Base-by-base conservation (phyloP, 768 basidiomycete species). In the Baorangia bicolor region DNA sequence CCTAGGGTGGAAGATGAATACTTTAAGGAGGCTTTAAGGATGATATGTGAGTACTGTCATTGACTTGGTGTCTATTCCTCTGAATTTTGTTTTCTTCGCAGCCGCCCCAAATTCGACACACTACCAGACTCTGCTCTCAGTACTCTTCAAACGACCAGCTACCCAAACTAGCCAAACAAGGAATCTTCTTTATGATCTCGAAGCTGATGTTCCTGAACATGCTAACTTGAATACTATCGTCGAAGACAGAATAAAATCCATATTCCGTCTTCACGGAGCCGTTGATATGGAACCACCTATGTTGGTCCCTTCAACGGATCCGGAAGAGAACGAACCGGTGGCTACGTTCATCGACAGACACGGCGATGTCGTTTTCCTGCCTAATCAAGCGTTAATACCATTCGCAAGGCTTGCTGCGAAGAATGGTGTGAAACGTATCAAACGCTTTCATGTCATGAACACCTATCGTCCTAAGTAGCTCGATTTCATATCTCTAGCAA, bases 251-350 rank as follows among this genome's bases (percentile, higher is more conserved):
- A 75, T 97, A 5, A 77, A 82, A 3, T 75, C 86, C 2, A 85
- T 94, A 18, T 95, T 96, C 71, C 83, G 87, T 35, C 78, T 95
- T 5, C 95, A 95, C 65, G 95, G 95, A 7, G 94, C 95, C 4
- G 84, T 96, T 2, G 85, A 94, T 59, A 87, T 88, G 72, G 90
- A 91, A 61, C 88, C 93, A 1, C 88, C 93, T 0, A 71, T 95
- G n/a, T 76, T 97, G 12, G 83, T 92, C 69, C 94, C 90, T 1
- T 77, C 83, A 2, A 77, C 82, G 45, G 79, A 85, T 30, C 73
- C 78, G 4, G 82, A 84, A 18, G 86, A 90, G 30, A 83, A 86
- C 31, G 78, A 79, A 39, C 81, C 78, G 8, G 83, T 86, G 28
- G 90, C 88, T 3, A 76, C 84, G 7, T 84, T 92, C 60, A 80